Evolutionary conservation across 768 basidiomycete species (phyloP).

Genomic region (Filobasidium wieringae): DNA sequence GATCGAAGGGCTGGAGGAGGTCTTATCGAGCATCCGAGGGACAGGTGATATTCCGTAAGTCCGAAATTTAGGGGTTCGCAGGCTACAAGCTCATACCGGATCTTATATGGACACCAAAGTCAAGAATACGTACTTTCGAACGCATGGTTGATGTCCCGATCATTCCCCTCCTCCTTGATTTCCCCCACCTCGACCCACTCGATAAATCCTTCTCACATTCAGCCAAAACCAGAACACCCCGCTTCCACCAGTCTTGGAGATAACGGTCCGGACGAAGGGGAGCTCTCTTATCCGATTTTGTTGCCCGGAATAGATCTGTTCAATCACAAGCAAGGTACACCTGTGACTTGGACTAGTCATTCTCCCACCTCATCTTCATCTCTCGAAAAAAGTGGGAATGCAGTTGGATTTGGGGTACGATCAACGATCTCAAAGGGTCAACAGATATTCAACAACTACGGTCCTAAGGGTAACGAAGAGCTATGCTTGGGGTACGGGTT

Average conservation of each 20-base stretch:
- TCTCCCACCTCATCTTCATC: background rate
- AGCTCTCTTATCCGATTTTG: background rate
- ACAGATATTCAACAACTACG: constrained; percentile 84
- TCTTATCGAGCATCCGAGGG: constrained; percentile 32
- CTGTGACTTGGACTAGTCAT: constrained; percentile 65
- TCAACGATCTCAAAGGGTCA: constrained; percentile 39
- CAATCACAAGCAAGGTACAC: constrained; percentile 54
- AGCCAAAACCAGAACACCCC: background rate
- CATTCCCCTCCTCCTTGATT: constrained; percentile 12
- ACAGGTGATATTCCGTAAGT: background rate
- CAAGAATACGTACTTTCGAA: background rate
- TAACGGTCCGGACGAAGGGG: background rate
- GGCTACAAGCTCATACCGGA: background rate
- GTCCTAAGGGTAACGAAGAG: constrained; percentile 78
- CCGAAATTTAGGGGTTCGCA: background rate
- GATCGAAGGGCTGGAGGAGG: constrained; percentile 42
- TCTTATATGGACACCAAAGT: background rate
- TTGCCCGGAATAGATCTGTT: background rate
- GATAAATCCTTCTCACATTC: background rate
- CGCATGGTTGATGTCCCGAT: constrained; percentile 7
- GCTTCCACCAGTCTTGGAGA: background rate
- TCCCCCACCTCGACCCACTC: background rate
- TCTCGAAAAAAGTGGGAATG: background rate
- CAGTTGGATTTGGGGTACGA: constrained; percentile 56
- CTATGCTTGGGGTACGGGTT: constrained; percentile 89